Evolutionary conservation across 768 basidiomycete genomes (phyloP).

Genomic region (Leccinum subgranulosum): DNA sequence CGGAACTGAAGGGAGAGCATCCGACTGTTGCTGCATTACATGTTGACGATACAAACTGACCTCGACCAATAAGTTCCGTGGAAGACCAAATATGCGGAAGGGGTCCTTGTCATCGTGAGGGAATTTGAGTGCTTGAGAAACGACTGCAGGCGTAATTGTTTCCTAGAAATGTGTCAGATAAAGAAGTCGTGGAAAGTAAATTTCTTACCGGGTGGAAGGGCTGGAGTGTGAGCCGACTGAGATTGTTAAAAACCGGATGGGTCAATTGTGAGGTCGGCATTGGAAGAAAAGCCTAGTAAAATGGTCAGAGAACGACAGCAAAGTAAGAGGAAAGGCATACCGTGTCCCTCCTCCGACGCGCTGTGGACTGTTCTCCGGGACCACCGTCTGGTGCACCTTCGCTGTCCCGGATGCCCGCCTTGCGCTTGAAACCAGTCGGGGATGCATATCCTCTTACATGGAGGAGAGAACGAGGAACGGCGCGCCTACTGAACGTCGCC

Average conservation of each 20-base stretch:
- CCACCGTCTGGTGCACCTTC: conserved; percentile 10
- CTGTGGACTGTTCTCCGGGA: conserved; percentile 18
- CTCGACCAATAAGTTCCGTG: conserved; percentile 67
- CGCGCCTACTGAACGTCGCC: conserved; percentile 15
- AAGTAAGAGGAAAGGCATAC: neutral
- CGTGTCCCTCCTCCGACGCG: conserved; percentile 26
- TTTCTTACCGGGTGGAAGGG: conserved; percentile 42
- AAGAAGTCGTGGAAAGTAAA: neutral
- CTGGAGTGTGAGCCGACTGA: conserved; percentile 37
- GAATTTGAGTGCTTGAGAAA: conserved; percentile 49
- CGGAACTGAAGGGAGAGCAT: conserved; percentile 47
- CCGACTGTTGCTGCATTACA: neutral
- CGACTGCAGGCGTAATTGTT: conserved; percentile 28
- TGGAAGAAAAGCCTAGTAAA: conserved; percentile 40
- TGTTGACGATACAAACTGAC: conserved; percentile 37
- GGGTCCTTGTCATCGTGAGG: conserved; percentile 44
- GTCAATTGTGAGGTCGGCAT: conserved; percentile 38
- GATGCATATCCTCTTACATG: conserved; percentile 20
- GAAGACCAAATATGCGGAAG: conserved; percentile 67
- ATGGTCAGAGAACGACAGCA: neutral
- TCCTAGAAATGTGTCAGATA: conserved; percentile 22
- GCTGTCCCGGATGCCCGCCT: conserved; percentile 7
- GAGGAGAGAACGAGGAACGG: conserved; percentile 1
- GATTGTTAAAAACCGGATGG: conserved; percentile 40
- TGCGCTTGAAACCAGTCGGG: conserved; percentile 21